Percentiles rank a stretch among this genome's conserved stretches.
Evolutionary conservation across 163 green algal genomes (phyloP).

Genomic region (Volvox carteri): DNA sequence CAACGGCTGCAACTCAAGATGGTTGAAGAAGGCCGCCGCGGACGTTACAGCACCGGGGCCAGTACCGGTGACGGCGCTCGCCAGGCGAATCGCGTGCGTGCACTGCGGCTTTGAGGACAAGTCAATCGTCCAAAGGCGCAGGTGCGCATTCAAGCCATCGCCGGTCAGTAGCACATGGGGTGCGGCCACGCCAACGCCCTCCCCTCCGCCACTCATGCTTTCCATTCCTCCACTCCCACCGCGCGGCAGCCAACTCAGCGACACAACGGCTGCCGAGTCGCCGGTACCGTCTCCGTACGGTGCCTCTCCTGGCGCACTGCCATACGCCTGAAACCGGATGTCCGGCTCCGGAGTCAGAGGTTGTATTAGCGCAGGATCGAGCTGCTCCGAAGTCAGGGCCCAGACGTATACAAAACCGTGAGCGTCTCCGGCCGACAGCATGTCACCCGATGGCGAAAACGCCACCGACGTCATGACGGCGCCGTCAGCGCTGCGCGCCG

Average conservation of each 20-base stretch:
- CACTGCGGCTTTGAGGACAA: slow-evolving; percentile 30
- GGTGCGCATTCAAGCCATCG: slow-evolving; percentile 58
- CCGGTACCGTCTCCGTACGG: slow-evolving; percentile 1
- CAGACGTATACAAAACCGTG: slow-evolving; percentile 60
- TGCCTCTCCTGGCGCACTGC: background rate
- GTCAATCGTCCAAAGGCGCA: slow-evolving; percentile 56
- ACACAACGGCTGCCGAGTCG: slow-evolving; percentile 30
- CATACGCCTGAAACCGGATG: slow-evolving; percentile 48
- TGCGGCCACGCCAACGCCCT: background rate
- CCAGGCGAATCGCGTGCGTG: slow-evolving; percentile 43
- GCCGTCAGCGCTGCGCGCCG: slow-evolving; percentile 8
- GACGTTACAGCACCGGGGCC: background rate
- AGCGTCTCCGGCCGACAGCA: slow-evolving; percentile 55
- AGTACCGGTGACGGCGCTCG: background rate
- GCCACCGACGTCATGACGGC: slow-evolving; percentile 44
- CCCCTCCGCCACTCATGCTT: slow-evolving; percentile 22
- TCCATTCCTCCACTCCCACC: background rate
- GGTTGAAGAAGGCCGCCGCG: slow-evolving; percentile 60
- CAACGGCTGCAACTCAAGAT: slow-evolving; percentile 59
- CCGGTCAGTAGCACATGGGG: slow-evolving; percentile 64
- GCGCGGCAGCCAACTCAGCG: slow-evolving; percentile 20
- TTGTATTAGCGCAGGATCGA: slow-evolving; percentile 43
- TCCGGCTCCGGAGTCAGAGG: slow-evolving; percentile 34
- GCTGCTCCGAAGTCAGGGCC: slow-evolving; percentile 42
- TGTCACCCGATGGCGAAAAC: slow-evolving; percentile 46